These are phyloP conservation scores for Fusarium protoensiforme DNA, from an alignment of 2,329 filamentous ascomycete genomes.

Conservation along the genomic window DNA sequence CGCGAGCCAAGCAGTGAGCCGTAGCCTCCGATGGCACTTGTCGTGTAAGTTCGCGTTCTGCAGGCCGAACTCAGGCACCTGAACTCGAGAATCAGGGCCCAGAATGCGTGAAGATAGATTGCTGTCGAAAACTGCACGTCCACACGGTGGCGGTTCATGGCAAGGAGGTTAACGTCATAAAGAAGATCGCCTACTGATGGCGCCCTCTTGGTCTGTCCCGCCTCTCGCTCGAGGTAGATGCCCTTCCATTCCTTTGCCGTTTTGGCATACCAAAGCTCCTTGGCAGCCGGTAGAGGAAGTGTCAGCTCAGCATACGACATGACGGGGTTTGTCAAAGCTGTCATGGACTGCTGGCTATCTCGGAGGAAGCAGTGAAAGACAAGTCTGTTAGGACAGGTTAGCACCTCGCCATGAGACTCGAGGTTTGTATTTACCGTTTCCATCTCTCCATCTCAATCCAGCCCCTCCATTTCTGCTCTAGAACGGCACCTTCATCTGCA, in stretches of 20 bases:
- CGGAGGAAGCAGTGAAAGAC: conserved; percentile 73
- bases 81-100: conserved; percentile 74
- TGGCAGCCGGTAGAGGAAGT: conserved; percentile 71
- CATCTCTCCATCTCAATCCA: conserved; percentile 75
- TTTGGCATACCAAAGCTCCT: conserved; percentile 73
- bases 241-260: conserved; percentile 73
- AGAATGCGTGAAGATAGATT: conserved; percentile 73
- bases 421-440: conserved; percentile 60
- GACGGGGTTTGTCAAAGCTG: conserved; percentile 70
- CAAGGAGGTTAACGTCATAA: conserved; percentile 65
- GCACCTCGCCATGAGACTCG: neutral
- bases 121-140: conserved; percentile 67
- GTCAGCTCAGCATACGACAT: conserved; percentile 77
- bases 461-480: conserved; percentile 73
- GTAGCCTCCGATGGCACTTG: conserved; percentile 51
- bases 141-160: conserved; percentile 59
- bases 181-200: conserved; percentile 67
- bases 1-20: conserved; percentile 63
- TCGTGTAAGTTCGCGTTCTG: conserved; percentile 59
- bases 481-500: conserved; percentile 64
- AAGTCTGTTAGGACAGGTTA: conserved; percentile 54
- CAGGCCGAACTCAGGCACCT: conserved; percentile 67
- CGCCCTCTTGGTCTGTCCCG: conserved; percentile 52
- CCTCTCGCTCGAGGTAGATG: conserved; percentile 60
- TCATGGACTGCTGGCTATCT: conserved; percentile 75